Evolutionary conservation across 1,139 yeast species (phyloP), one percentile per base, ranked within the genome.

Genomic region (Hemisphaericaspora xylofermentans): DNA sequence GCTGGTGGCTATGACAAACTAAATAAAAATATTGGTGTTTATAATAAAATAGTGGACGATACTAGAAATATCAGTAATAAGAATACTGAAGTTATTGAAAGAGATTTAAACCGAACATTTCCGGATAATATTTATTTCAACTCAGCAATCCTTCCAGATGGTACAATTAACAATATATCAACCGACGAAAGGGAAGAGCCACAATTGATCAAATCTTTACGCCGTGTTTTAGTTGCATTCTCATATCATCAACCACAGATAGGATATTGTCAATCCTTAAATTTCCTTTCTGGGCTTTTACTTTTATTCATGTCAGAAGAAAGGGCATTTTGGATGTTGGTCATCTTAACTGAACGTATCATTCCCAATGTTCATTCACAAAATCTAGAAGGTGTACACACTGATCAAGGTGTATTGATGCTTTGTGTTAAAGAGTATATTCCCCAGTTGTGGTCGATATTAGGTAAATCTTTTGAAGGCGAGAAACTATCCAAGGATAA

Each of bases 361-460:
- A 73, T 94, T 22, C 96, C 98, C 0, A 95, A 95, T 8, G 91
- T 91, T 13, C 98, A 93, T 62, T 93, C 91, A 45, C 78, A 88
- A 19, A 84, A 84, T 52, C 67, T 93, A 15, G 98, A 93, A 65
- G 98, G 98, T 31, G 97, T 93, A 16, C 93, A 88, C 56, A 78
- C 94, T 16, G 96, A 93, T 57, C 98, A 93, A 60, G 98, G 98
- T 7, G 96, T 93, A 2, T 66, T 93, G 41, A 84, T 93, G 88
- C 70, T 91, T 28, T 86, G 96, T 52, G 72, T 91, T 21, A 80
- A 83, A 50, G 96, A 93, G 56, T 83, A 87, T 46, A 68, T 91
- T 34, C 98, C 98, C 0, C 79, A 76, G 38, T 74, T 89, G 33
- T 93, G 97, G 97, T 64, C 66, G 1, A 61, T 71, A 5, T 60